These are phyloP conservation scores for Solanum lignicaule DNA, from an alignment of 257 asterid species.

Conservation along the genomic window DNA sequence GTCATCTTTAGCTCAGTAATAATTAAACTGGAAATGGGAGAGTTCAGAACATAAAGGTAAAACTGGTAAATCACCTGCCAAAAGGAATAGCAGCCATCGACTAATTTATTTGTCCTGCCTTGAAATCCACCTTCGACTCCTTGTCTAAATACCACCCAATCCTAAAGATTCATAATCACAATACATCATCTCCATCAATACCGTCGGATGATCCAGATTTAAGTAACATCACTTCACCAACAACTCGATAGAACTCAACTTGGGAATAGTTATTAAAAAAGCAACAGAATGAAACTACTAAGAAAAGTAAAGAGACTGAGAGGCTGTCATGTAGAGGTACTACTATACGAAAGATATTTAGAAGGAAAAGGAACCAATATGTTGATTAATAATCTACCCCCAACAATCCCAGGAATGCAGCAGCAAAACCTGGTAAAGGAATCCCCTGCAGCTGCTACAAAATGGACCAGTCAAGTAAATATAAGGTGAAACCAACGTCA, in stretches of 20 bases:
- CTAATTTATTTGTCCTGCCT: constrained; percentile 96
- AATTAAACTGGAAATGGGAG: background rate
- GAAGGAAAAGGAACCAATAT: background rate
- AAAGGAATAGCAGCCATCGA: constrained; percentile 97
- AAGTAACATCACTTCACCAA: background rate
- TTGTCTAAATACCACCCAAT: constrained; percentile 93
- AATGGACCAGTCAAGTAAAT: background rate
- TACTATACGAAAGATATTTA: background rate
- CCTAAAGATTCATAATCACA: constrained; percentile 37
- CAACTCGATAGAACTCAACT: background rate
- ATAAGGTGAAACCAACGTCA: background rate
- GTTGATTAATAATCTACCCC: background rate
- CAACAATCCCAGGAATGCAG: background rate
- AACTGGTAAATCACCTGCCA: constrained; percentile 69
- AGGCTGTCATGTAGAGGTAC: background rate
- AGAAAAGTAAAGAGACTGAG: background rate
- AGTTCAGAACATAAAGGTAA: background rate
- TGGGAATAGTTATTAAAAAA: background rate
- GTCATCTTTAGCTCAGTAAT: background rate
- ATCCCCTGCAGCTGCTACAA: background rate
- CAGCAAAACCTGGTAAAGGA: background rate
- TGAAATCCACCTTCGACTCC: constrained; percentile 97
- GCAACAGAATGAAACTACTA: background rate
- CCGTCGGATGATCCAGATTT: background rate
- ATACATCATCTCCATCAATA: background rate